Conservation (phyloP, 805 yeast species). For the Suhomyces sp. region DNA sequence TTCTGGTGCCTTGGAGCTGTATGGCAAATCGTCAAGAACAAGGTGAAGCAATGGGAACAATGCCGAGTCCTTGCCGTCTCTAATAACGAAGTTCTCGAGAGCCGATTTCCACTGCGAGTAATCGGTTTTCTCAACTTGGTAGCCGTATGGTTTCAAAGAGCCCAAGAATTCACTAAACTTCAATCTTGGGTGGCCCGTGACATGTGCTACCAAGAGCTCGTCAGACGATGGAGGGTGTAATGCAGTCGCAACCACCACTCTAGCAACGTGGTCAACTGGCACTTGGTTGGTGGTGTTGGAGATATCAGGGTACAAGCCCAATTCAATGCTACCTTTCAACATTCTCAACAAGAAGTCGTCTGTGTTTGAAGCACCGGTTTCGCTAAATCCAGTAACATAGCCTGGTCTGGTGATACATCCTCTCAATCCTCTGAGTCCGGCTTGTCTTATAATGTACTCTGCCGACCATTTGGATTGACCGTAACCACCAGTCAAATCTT, state of each 20-base stretch:
- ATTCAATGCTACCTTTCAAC: conserved; percentile 90
- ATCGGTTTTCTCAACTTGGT: conserved; percentile 55
- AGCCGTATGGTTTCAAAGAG: conserved; percentile 68
- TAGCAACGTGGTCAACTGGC: conserved; percentile 97
- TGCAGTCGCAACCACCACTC: conserved; percentile 80
- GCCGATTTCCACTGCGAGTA: conserved; percentile 77
- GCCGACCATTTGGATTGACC: conserved; percentile 99
- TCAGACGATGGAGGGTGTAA: conserved; percentile 63
- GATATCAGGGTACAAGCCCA: conserved; percentile 84
- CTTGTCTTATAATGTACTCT: conserved; percentile 81
- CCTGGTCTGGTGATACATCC: conserved; percentile 96
- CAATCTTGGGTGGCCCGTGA: conserved; percentile 96
- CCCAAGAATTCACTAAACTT: conserved; percentile 72
- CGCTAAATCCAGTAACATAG: conserved; percentile 83
- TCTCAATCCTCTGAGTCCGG: conserved; percentile 81
- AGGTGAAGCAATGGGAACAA: conserved; percentile 90
- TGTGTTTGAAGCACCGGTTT: conserved; percentile 87
- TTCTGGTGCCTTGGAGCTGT: conserved; percentile 91
- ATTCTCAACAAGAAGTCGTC: conserved; percentile 94
- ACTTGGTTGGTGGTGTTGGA: conserved; percentile 89
- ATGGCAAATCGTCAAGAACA: conserved; percentile 89
- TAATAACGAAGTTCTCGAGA: conserved; percentile 71
- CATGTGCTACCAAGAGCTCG: conserved; percentile 76
- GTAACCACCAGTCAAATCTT: conserved; percentile 86
- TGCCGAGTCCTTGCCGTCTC: conserved; percentile 72